These are phyloP conservation scores for Myrica gale DNA, from an alignment of 306 rosid species.

Conservation along the genomic window DNA sequence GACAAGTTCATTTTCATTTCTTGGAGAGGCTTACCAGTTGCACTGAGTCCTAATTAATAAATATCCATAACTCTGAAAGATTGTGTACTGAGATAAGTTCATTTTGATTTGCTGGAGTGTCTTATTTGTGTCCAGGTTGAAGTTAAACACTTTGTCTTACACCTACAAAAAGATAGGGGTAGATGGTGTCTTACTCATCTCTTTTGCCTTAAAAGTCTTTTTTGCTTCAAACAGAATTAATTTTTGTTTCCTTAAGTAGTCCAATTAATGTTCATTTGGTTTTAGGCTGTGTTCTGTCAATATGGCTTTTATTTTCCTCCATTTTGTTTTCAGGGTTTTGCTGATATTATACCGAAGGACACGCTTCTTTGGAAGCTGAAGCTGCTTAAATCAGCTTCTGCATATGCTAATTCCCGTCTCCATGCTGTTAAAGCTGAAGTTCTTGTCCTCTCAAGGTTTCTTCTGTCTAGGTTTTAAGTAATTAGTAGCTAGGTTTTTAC, in stretches of 20 bases:
- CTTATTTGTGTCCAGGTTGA: too few species aligned
- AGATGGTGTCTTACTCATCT: background rate
- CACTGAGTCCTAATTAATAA: background rate
- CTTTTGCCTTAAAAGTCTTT: background rate
- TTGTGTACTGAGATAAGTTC: background rate
- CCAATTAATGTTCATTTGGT: constrained; percentile 21
- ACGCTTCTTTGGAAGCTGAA: constrained; percentile 92
- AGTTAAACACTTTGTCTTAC: background rate
- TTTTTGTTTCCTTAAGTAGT: background rate
- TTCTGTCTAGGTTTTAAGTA: constrained; percentile 17
- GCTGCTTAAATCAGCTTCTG: constrained; percentile 86
- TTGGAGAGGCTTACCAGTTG: background rate
- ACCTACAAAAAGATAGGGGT: background rate
- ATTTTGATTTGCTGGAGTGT: background rate
- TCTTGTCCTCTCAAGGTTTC: constrained; percentile 85
- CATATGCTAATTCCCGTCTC: constrained; percentile 88
- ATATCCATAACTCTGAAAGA: background rate
- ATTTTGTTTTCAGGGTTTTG: constrained; percentile 53
- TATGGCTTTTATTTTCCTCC: constrained; percentile 21
- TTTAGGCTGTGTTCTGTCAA: constrained; percentile 2
- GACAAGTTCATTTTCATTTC: too few species aligned
- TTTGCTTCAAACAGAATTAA: background rate
- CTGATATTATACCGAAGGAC: constrained; percentile 66
- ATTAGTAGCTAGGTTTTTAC: constrained; percentile 1
- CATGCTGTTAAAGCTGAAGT: constrained; percentile 97